phyloP scores from a whole-genome alignment of 257 asterid genomes.

The Solanum bulbocastanum region DNA sequence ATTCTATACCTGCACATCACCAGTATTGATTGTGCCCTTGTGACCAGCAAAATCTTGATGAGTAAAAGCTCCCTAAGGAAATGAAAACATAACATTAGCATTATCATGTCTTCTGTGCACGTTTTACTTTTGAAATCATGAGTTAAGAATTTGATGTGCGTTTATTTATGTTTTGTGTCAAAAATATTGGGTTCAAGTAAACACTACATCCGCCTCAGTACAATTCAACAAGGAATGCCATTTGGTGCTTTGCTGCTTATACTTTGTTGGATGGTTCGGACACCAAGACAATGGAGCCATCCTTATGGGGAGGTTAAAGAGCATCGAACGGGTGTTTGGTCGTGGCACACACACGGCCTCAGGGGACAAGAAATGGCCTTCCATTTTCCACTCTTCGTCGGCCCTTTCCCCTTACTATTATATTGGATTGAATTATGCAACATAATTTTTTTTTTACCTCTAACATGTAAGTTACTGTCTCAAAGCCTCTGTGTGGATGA shows the following conservation, averaged over 20 bases:
- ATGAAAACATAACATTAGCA: not conserved
- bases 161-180: not conserved
- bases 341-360: not conserved
- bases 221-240: not conserved
- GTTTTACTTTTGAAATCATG: not conserved
- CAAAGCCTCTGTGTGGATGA: conserved; percentile 98
- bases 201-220: not conserved
- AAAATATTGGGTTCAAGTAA: not conserved
- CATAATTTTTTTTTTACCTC: conserved; percentile 27
- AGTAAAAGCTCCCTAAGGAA: conserved; percentile 60
- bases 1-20: conserved; percentile 77
- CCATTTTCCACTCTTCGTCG: not conserved
- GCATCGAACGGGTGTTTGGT: not conserved
- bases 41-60: conserved; percentile 97
- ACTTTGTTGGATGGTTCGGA: not conserved
- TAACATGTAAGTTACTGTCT: conserved; percentile 83
- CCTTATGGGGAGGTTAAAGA: not conserved
- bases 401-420: not conserved
- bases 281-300: not conserved
- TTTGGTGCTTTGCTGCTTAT: not conserved
- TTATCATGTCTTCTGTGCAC: not conserved
- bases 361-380: not conserved
- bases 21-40: conserved; percentile 66
- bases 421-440: not conserved
- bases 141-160: not conserved